These are phyloP conservation scores for Nemophila menziesii DNA, from an alignment of 257 asterid species.

Conservation along the genomic window DNA sequence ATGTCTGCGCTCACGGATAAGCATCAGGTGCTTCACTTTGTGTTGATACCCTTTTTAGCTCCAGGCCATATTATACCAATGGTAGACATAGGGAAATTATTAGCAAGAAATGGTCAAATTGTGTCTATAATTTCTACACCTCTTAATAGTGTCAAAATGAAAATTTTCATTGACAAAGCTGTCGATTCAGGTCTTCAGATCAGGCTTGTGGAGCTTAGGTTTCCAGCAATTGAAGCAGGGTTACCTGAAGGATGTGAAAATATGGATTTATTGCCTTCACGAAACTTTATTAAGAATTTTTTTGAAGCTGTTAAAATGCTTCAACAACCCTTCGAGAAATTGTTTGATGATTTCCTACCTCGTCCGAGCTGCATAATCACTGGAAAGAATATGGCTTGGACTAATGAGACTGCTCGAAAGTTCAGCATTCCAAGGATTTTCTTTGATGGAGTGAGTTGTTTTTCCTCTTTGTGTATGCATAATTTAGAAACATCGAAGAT, in stretches of 20 bases:
- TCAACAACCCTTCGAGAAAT: conserved; percentile 21
- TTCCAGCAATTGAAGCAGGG: conserved; percentile 32
- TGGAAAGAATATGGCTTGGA: conserved; percentile 30
- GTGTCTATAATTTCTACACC: conserved; percentile 40
- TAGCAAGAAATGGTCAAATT: conserved; percentile 16
- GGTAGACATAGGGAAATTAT: too few species aligned
- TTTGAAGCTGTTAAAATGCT: conserved; percentile 25
- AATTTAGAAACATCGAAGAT: too few species aligned
- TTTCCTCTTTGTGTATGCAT: conserved; percentile 20
- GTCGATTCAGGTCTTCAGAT: conserved; percentile 16
- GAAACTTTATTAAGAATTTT: conserved; percentile 13
- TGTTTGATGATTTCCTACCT: conserved; percentile 23
- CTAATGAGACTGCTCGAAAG: conserved; percentile 17
- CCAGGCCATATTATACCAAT: conserved; percentile 48
- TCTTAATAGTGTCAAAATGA: conserved; percentile 18
- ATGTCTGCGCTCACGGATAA: too few species aligned
- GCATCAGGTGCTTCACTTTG: conserved; percentile 33
- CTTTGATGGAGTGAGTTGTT: conserved; percentile 32
- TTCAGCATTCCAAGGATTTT: conserved; percentile 32
- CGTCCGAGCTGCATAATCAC: conserved; percentile 32
- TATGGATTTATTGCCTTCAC: conserved; percentile 27
- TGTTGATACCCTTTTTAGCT: conserved; percentile 42
- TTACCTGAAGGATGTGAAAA: conserved; percentile 39
- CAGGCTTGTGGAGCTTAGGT: conserved; percentile 16
- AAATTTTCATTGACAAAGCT: conserved; percentile 16